Conservation (phyloP, 2,329 filamentous ascomycete species). For the Sclerotinia spermophila region DNA sequence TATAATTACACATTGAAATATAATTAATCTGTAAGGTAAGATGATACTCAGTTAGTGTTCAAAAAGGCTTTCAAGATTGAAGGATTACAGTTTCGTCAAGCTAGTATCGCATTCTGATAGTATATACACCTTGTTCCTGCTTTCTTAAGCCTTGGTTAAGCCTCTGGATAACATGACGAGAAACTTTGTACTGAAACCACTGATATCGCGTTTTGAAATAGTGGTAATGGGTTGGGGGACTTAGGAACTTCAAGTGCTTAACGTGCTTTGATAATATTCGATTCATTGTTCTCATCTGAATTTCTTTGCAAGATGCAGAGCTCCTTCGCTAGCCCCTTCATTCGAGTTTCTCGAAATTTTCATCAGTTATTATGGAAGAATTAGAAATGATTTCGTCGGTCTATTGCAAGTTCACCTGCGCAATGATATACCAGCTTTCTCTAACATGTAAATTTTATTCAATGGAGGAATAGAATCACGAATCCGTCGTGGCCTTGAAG, state of each 20-base stretch:
- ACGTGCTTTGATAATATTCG: neutral
- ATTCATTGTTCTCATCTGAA: neutral
- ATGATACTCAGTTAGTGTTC: neutral
- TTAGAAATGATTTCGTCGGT: neutral
- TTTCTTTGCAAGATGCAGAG: neutral
- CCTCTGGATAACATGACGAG: neutral
- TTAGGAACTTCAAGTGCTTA: neutral
- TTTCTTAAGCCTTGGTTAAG: neutral
- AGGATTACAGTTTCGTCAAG: neutral
- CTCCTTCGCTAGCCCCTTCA: neutral
- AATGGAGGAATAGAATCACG: neutral
- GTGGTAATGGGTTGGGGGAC: neutral
- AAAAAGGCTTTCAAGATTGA: neutral
- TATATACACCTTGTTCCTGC: neutral
- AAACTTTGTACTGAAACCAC: neutral
- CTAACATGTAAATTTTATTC: neutral
- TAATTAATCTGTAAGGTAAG: neutral
- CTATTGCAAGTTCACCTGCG: neutral
- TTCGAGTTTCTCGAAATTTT: neutral
- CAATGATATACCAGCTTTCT: neutral
- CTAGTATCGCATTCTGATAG: neutral
- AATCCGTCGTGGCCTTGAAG: neutral
- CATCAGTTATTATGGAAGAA: neutral
- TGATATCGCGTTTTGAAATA: neutral
- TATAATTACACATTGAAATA: neutral